A percentile compares a stretch with the other conserved stretches of the same genome.
These are phyloP conservation scores for Porodaedalea pini DNA, from an alignment of 1,284 basidiomycete genomes.

Conservation along the genomic window DNA sequence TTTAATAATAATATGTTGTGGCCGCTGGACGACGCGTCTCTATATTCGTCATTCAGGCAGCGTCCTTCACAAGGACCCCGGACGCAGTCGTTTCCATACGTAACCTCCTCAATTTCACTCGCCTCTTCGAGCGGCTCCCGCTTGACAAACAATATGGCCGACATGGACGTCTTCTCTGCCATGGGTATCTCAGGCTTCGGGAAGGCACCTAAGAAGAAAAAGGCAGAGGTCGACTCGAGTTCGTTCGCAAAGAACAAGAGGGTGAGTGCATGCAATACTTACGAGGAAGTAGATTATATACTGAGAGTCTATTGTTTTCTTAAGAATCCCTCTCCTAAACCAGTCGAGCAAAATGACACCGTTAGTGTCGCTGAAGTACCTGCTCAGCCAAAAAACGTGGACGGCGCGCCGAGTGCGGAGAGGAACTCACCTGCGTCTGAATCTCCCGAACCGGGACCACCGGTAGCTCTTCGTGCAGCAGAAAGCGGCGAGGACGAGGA, in stretches of 20 bases:
- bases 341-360: neutral
- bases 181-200: conserved; percentile 83
- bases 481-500: conserved; percentile 36
- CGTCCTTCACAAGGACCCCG: neutral
- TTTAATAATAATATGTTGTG: too few species aligned
- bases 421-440: neutral
- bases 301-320: neutral
- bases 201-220: conserved; percentile 59
- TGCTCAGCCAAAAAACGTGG: neutral
- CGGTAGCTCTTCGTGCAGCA: neutral
- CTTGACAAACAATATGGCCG: conserved; percentile 42
- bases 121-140: neutral
- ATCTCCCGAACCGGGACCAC: conserved; percentile 16
- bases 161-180: conserved; percentile 66
- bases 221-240: conserved; percentile 52
- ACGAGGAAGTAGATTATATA: neutral
- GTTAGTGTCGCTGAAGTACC: neutral
- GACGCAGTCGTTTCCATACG: too few species aligned
- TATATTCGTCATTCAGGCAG: neutral
- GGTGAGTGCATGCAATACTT: conserved; percentile 32
- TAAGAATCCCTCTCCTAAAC: neutral
- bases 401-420: neutral
- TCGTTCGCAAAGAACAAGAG: conserved; percentile 71
- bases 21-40: too few species aligned
- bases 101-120: neutral